A percentile compares a stretch with the other conserved stretches of the same genome.
Conservation (phyloP, 345 rosid genomes). For the Geranium rotundifolium region DNA sequence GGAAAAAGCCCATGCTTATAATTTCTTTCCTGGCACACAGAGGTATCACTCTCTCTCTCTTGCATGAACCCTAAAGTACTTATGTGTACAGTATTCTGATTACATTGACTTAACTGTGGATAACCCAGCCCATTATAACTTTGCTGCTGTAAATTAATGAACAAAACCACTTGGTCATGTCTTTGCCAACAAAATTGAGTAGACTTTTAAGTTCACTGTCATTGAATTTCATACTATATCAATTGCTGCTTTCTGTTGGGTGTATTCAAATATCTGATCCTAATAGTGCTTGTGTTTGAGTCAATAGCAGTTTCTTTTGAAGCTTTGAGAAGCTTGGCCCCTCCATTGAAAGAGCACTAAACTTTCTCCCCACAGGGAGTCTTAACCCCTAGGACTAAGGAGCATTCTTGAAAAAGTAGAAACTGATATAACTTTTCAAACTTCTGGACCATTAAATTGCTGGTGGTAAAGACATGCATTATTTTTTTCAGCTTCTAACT, state of each 20-base stretch:
- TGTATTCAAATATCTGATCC: neutral
- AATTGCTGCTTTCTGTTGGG: neutral
- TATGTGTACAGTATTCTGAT: neutral
- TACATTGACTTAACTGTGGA: neutral
- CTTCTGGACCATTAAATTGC: neutral
- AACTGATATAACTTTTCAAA: neutral
- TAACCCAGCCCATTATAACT: neutral
- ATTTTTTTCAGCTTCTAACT: neutral
- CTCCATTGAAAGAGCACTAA: neutral
- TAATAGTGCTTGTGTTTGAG: neutral
- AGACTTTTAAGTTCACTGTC: neutral
- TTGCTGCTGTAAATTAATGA: neutral
- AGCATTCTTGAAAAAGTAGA: neutral
- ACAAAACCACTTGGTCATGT: neutral
- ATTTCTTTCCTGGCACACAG: constrained; percentile 90
- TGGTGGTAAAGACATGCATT: neutral
- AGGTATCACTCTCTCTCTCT: constrained; percentile 31
- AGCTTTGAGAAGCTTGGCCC: neutral
- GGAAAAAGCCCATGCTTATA: constrained; percentile 82
- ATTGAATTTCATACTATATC: neutral
- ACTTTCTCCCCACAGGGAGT: neutral
- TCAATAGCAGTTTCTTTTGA: neutral
- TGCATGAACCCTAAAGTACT: neutral
- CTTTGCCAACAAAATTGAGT: neutral
- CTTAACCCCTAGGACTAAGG: neutral